phyloP scores from a whole-genome alignment of 495 filamentous ascomycete species.

The Neurospora discreta region DNA sequence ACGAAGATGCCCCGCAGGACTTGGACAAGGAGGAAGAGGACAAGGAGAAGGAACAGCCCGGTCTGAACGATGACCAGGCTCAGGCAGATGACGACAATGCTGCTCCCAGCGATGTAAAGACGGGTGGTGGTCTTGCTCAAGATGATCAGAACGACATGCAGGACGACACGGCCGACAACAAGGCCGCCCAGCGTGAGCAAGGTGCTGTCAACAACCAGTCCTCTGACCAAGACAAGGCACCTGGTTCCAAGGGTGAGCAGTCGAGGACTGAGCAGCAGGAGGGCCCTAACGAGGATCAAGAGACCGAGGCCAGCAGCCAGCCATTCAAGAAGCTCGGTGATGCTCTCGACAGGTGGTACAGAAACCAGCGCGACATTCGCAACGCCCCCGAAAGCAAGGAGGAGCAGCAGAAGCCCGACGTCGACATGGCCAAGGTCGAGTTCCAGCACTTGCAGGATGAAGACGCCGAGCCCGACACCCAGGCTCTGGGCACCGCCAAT shows the following conservation, averaged over 20 bases:
- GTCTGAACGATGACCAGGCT: constrained; percentile 31
- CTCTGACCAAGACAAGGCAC: constrained; percentile 37
- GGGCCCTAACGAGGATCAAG: constrained; percentile 27
- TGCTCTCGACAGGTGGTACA: constrained; percentile 86
- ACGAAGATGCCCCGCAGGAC: constrained; percentile 22
- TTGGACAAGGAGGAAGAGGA: constrained; percentile 16
- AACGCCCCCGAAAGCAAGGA: constrained; percentile 49
- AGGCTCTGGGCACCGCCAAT: constrained; percentile 80
- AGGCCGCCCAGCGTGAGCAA: constrained; percentile 34
- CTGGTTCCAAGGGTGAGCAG: constrained; percentile 37
- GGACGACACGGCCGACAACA: constrained; percentile 29
- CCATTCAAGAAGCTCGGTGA: constrained; percentile 91
- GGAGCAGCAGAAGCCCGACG: constrained; percentile 34
- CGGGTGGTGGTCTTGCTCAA: constrained; percentile 46
- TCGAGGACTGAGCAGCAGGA: constrained; percentile 43
- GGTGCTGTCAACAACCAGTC: constrained; percentile 38
- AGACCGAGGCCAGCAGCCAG: constrained; percentile 36
- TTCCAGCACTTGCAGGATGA: constrained; percentile 88
- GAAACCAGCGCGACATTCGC: constrained; percentile 66
- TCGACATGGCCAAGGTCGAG: constrained; percentile 46
- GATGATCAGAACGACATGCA: constrained; percentile 33
- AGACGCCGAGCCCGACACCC: constrained; percentile 65
- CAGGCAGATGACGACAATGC: constrained; percentile 51
- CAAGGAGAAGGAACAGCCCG: constrained; percentile 20
- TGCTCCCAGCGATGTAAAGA: constrained; percentile 54